Conservation (phyloP, 2,329 filamentous ascomycete genomes). For the Amauroascus verrucosus region DNA sequence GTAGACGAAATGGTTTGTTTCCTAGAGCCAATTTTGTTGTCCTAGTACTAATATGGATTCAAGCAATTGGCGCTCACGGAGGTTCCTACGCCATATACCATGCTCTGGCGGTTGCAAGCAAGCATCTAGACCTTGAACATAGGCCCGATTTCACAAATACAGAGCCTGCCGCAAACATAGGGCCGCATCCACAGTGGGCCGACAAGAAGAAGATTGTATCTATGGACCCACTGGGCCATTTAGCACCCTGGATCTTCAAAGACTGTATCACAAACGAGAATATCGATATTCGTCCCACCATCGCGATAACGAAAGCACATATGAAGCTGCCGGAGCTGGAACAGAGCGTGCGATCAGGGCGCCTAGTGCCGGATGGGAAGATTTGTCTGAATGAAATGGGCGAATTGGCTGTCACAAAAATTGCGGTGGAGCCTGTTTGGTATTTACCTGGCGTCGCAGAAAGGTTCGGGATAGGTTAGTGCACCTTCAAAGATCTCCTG, state of each 20-base stretch:
- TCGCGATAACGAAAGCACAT: slow-evolving; percentile 82
- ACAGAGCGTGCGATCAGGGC: slow-evolving; percentile 69
- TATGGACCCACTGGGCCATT: slow-evolving; percentile 90
- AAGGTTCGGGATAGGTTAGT: slow-evolving; percentile 73
- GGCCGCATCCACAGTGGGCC: slow-evolving; percentile 80
- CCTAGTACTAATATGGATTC: slow-evolving; percentile 17
- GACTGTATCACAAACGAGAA: slow-evolving; percentile 67
- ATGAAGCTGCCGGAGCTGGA: slow-evolving; percentile 96
- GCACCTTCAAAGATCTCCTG: not conserved
- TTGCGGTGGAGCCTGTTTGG: slow-evolving; percentile 91
- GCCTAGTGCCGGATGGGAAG: slow-evolving; percentile 71
- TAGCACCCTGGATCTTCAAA: slow-evolving; percentile 73
- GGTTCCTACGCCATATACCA: slow-evolving; percentile 96
- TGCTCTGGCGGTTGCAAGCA: slow-evolving; percentile 81
- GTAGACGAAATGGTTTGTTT: slow-evolving; percentile 63
- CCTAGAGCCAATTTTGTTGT: not conserved
- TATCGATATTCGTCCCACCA: slow-evolving; percentile 75
- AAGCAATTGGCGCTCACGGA: slow-evolving; percentile 61
- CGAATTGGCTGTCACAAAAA: slow-evolving; percentile 88
- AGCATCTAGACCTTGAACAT: slow-evolving; percentile 75
- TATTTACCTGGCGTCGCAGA: slow-evolving; percentile 81
- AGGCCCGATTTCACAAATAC: slow-evolving; percentile 72
- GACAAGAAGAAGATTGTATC: slow-evolving; percentile 91
- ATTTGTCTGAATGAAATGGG: slow-evolving; percentile 78
- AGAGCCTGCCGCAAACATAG: slow-evolving; percentile 80